phyloP scores from a whole-genome alignment of 495 filamentous ascomycete species.

The Lasiosphaeria hispida region DNA sequence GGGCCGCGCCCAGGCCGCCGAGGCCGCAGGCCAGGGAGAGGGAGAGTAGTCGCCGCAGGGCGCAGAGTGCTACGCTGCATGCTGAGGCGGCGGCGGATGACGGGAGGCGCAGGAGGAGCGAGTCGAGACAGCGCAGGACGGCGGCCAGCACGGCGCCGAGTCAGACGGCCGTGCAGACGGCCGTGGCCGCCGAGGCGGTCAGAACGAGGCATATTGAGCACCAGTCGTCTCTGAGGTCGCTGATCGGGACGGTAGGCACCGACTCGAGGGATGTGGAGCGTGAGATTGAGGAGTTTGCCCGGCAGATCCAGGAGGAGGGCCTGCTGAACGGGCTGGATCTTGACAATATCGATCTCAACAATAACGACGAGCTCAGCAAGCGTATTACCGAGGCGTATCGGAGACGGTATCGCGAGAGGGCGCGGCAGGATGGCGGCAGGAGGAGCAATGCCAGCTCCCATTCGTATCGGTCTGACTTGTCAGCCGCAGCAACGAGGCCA shows the following conservation, averaged over 20 bases:
- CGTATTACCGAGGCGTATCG: slow-evolving; percentile 85
- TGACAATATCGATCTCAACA: slow-evolving; percentile 69
- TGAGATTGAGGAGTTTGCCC: slow-evolving; percentile 74
- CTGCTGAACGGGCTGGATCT: slow-evolving; percentile 82
- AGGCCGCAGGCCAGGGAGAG: slow-evolving; percentile 14
- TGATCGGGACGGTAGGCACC: slow-evolving; percentile 74
- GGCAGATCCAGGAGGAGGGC: slow-evolving; percentile 86
- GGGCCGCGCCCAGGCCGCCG: slow-evolving; percentile 16
- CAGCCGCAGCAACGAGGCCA: slow-evolving; percentile 17
- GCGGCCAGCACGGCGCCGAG: no score
- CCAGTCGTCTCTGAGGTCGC: slow-evolving; percentile 78
- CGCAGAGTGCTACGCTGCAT: slow-evolving; percentile 29
- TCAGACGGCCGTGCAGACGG: slow-evolving; percentile 27
- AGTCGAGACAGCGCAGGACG: slow-evolving; percentile 30
- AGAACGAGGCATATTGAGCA: slow-evolving; percentile 65
- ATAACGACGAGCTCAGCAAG: slow-evolving; percentile 84
- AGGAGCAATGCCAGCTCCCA: slow-evolving; percentile 41
- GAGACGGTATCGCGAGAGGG: slow-evolving; percentile 60
- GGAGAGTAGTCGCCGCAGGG: slow-evolving; percentile 28
- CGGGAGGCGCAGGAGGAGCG: slow-evolving; percentile 38
- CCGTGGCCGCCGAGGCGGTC: slow-evolving; percentile 25
- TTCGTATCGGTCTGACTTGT: slow-evolving; percentile 31
- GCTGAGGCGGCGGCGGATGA: slow-evolving; percentile 27
- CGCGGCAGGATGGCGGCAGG: slow-evolving; percentile 35
- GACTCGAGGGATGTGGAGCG: slow-evolving; percentile 68